Evolutionary conservation across 306 rosid species (phyloP), one percentile per base, ranked within the genome.

Genomic region (Vicia villosa): DNA sequence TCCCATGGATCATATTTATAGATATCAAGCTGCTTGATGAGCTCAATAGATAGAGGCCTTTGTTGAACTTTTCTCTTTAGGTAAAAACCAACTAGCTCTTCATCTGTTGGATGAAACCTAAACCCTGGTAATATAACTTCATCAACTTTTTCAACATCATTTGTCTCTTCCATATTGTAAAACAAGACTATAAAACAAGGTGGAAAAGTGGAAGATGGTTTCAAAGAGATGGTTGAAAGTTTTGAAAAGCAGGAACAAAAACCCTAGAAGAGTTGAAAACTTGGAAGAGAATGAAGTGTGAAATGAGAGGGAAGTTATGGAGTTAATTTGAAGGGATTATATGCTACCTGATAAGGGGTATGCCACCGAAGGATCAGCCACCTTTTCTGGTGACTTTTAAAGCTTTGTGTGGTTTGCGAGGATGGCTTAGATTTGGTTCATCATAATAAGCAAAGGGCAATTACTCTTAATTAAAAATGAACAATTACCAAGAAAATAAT

Each of bases 81-180:
- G 37, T 94, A 94, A 70, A 94, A 94, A 43, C 96, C 97, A 14
- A 94, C 96, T 68, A 94, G 92, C 82, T 94, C 98, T 76, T 94
- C 98, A 63, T 94, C 98, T 2, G 98, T 94, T 38, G 98, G 98
- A 66, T 94, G 98, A 80, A 94, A 94, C 37, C 98, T 82, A 77
- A 94, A 94, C 71, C 98, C 98, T 2, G 98, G 98, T 8, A 94
- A 86, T 67, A 93, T 78, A 10, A 94, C 81, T 54, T 94, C 97
- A 42, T 89, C 99, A 49, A 80, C 50, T 70, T 89, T 89, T 42
- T 90, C 92, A 43, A 5, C 68, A 10, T 81, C 86, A 63, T 54
- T 61, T 69, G 54, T 63, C 60, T 77, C 82, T 55, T 79, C 84
- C 78, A 60, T 74, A n/a, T 73, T 62, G 34, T 8, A 68, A 70